Percentiles rank a stretch among this genome's conserved stretches.
Conservation (phyloP, 73 alveolate genomes). For the Tetrahymena borealis region DNA sequence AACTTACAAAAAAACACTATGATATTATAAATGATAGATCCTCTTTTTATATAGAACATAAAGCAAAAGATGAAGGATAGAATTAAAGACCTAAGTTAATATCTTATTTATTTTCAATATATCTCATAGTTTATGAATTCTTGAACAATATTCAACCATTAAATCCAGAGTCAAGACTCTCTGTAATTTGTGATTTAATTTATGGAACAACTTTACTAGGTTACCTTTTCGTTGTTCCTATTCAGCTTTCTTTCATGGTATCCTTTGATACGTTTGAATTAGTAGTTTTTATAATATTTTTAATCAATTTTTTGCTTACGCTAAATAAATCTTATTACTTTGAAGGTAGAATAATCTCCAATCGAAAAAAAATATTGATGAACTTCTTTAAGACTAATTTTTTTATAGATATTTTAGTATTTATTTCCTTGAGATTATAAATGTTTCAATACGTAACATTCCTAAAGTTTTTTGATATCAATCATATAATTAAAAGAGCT, state of each 20-base stretch:
- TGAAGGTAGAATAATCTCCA: not conserved
- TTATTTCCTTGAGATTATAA: not conserved
- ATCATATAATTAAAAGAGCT: not conserved
- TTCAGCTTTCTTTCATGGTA: not conserved
- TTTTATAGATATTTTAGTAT: not conserved
- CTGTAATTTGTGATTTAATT: not conserved
- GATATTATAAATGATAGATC: not conserved
- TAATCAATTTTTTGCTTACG: not conserved
- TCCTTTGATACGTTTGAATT: not conserved
- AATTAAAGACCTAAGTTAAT: not conserved
- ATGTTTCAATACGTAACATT: not conserved
- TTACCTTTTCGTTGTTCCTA: not conserved
- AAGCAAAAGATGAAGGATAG: not conserved
- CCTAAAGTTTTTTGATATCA: not conserved
- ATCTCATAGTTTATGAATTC: not conserved
- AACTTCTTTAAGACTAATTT: not conserved
- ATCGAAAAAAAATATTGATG: not conserved
- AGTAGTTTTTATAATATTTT: not conserved
- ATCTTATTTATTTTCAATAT: not conserved
- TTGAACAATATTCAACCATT: not conserved
- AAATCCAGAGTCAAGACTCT: not conserved
- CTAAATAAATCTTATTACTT: not conserved
- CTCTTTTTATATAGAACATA: not conserved
- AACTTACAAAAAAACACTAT: not conserved
- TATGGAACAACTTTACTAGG: not conserved